Base-by-base conservation (phyloP, 345 rosid species). In the Iberis pinnata region DNA sequence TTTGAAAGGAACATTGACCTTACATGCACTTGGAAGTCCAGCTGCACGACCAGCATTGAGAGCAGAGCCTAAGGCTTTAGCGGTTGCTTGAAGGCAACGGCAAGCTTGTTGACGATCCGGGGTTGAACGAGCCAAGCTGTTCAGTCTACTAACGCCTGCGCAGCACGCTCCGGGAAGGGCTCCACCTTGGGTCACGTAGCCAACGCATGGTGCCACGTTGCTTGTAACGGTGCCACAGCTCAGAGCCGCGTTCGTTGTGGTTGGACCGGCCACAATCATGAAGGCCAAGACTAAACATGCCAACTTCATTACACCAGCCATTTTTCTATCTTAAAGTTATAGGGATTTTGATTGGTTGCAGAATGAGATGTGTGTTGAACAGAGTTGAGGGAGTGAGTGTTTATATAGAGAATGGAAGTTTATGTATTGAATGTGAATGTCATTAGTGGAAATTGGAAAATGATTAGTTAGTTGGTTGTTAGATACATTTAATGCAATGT, bases 51-150 rank as follows among this genome's bases (percentile, higher is more conserved):
- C 45, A n/a, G 58, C 2, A 31, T 68, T 49, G 19, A 61, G 33
- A 36, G 4, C 18, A 36, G 48, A 0, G 18, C 68, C 61, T 1
- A 67, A 8, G 40, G 19, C 33, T 25, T 13, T 2, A 26, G 46
- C 68, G 8, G 71, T 54, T 12, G 0, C 0, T 49, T 73, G 13
- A 46, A 64, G 53, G 53, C 77, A 73, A 11, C 1, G 4, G 49
- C 77, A 64, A 31, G 46, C 68, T 55, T 18, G 26, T 26, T 69
- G 68, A 44, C 74, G 71, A 49, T 64, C 77, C 0, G 54, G 31
- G 12, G 61, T 64, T 5, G 73, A 43, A 32, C 47, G 37, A 18
- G 77, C 71, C 9, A 49, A 9, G 25, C 5, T 0, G 48, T 43
- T 49, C n/a, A 73, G 70, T 24, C 8, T 6, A 15, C 10, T 56